A percentile compares a stretch with the other conserved stretches of the same genome.
These are phyloP conservation scores for Ogataea wickerhamii DNA, from an alignment of 805 yeast species.

Conservation along the genomic window DNA sequence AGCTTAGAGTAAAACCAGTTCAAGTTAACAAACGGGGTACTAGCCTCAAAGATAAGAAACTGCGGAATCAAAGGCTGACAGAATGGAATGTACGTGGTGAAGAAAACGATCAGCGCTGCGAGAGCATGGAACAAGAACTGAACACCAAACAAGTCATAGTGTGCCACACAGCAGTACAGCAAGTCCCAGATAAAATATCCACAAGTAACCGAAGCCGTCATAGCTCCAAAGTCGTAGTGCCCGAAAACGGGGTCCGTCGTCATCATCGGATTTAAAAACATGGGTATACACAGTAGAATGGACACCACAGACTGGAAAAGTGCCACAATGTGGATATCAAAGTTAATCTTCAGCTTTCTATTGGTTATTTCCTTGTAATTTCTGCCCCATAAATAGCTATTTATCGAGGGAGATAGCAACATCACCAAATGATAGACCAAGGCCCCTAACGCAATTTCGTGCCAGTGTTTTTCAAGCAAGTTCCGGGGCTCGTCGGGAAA, in stretches of 20 bases:
- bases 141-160: slow-evolving; percentile 68
- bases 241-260: slow-evolving; percentile 56
- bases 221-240: slow-evolving; percentile 68
- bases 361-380: slow-evolving; percentile 47
- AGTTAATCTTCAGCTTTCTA: slow-evolving; percentile 56
- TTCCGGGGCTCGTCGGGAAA: slow-evolving; percentile 43
- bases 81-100: slow-evolving; percentile 62
- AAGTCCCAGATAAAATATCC: slow-evolving; percentile 96
- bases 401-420: slow-evolving; percentile 47
- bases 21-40: slow-evolving; percentile 91
- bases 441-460: slow-evolving; percentile 64
- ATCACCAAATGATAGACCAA: slow-evolving; percentile 57
- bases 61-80: slow-evolving; percentile 79
- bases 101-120: slow-evolving; percentile 75
- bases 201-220: slow-evolving; percentile 64
- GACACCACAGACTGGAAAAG: slow-evolving; percentile 78
- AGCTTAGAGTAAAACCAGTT: slow-evolving; percentile 87
- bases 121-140: slow-evolving; percentile 82
- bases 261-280: slow-evolving; percentile 55
- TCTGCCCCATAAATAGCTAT: slow-evolving; percentile 47
- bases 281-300: slow-evolving; percentile 55
- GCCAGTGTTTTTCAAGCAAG: slow-evolving; percentile 56
- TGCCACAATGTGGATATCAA: slow-evolving; percentile 88
- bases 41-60: slow-evolving; percentile 79
- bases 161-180: slow-evolving; percentile 54